Evolutionary conservation across 1,284 basidiomycete species (phyloP), one percentile per base, ranked within the genome.

Genomic region (Leccinum pallidistipes): DNA sequence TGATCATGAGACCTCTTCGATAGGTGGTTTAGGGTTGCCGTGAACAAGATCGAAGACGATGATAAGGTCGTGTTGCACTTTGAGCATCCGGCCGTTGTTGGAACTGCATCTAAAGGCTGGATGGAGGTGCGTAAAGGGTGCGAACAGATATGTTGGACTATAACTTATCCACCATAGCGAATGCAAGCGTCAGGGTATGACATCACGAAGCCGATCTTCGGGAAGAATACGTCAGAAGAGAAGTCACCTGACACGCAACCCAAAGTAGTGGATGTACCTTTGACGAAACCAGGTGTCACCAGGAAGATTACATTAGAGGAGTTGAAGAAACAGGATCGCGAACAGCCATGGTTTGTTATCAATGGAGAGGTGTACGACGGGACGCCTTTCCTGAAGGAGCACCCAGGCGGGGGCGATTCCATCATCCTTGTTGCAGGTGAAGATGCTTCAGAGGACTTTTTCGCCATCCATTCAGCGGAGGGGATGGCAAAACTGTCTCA

Each of bases 391-490:
- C 2, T 21, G 21, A 21, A 21, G 21, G 21, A 21, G 21, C 87
- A 90, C 68, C 87, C 87, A 0, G 88, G 88, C 16, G 87, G 88
- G 3, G 76, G 79, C 0, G 82, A 86, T 60, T 83, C 82, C 1
- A 90, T 90, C 62, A 74, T 79, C 10, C 73, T 86, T 11, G 81
- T 85, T 3, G 84, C 85, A 1, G 87, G 86, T 1, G 79, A 87
- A 64, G 88, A 90, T 65, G 84, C 85, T 0, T 81, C 84, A 1
- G 86, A 88, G 18, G 86, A 88, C 64, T 89, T 88, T 64, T 77
- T 83, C 71, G 81, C 82, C 1, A 83, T 85, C 55, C 83, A 84
- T 68, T 84, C 83, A 29, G 74, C 78, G 7, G 81, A 83, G 62
- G 83, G 79, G 10, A 80, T 79, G 66, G 68, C 67, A 47, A 79